Conservation (phyloP, 2,329 filamentous ascomycete genomes). For the Alternaria viburni region DNA sequence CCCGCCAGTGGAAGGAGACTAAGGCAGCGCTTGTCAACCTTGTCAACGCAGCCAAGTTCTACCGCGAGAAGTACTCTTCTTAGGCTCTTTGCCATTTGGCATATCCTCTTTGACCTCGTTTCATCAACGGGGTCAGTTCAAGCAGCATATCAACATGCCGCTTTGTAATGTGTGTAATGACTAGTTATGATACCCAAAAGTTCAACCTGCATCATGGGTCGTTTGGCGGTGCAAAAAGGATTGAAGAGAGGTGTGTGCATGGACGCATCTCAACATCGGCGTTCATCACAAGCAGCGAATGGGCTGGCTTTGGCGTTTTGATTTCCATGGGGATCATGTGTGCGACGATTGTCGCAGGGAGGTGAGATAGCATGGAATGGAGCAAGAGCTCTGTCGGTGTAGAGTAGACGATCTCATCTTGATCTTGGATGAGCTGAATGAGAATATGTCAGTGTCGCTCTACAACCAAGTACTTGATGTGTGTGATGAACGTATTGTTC, state of each 20-base stretch:
- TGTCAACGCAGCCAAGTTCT: constrained; percentile 98
- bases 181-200: constrained; percentile 52
- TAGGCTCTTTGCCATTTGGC: constrained; percentile 41
- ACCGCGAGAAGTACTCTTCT: constrained; percentile 86
- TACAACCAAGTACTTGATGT: background rate
- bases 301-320: constrained; percentile 16
- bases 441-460: background rate
- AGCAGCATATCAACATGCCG: constrained; percentile 49
- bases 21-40: constrained; percentile 95
- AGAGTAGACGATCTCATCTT: background rate
- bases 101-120: constrained; percentile 27
- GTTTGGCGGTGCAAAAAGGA: constrained; percentile 35
- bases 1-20: constrained; percentile 97
- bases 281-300: constrained; percentile 38
- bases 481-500: background rate
- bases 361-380: background rate
- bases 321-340: background rate
- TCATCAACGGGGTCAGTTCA: constrained; percentile 41
- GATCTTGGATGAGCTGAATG: background rate
- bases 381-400: background rate
- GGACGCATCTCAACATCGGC: constrained; percentile 50
- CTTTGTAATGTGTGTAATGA: constrained; percentile 50
- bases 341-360: constrained; percentile 3
- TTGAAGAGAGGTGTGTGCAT: constrained; percentile 24
- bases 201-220: constrained; percentile 51